A percentile compares a stretch with the other conserved stretches of the same genome.
phyloP scores from a whole-genome alignment of 139 green algal genomes.

The Coelastrella sp. region DNA sequence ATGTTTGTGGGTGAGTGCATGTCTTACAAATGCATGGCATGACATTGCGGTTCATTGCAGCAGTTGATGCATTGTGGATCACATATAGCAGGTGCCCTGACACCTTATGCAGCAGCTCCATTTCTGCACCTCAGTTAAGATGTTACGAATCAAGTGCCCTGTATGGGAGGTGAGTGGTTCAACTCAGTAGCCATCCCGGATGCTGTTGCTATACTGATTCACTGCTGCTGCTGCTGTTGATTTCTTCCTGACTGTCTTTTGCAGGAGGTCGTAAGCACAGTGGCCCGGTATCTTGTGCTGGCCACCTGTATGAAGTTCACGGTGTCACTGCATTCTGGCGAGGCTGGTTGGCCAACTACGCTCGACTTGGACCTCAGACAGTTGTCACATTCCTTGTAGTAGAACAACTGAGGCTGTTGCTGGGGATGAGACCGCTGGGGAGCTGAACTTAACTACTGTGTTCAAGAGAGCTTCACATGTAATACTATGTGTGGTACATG shows the following conservation, averaged over 20 bases:
- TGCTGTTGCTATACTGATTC: background rate
- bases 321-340: conserved; percentile 65
- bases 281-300: conserved; percentile 34
- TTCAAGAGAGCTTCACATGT: no score
- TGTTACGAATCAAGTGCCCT: background rate
- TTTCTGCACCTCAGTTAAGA: background rate
- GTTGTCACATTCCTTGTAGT: conserved; percentile 69
- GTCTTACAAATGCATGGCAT: background rate
- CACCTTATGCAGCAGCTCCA: no score
- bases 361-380: conserved; percentile 72
- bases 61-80: background rate
- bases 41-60: background rate
- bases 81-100: background rate
- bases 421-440: conserved; percentile 43
- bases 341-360: conserved; percentile 75
- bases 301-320: conserved; percentile 45
- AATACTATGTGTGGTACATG: no score
- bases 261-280: conserved; percentile 47
- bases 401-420: conserved; percentile 54
- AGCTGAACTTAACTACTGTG: background rate
- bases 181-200: background rate
- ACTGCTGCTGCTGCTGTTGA: background rate
- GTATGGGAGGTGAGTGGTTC: no score
- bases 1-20: conserved; percentile 69
- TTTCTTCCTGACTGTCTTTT: background rate